Percentiles rank a stretch among this genome's conserved stretches.
Conservation (phyloP, 179 eudicot genomes). For the Silene noctiflora region DNA sequence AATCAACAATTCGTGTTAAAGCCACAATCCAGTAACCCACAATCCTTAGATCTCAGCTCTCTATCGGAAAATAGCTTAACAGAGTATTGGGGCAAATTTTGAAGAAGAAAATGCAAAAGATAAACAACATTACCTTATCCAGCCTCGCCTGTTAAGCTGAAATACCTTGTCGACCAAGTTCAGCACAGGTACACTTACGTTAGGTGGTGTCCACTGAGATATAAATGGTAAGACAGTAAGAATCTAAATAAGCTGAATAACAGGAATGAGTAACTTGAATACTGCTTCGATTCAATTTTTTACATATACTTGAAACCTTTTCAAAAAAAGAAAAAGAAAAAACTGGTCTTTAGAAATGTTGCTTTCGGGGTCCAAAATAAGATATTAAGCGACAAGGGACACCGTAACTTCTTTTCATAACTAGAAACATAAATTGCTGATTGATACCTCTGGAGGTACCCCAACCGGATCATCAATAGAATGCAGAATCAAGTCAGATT, state of each 20-base stretch:
- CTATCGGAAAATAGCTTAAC: neutral
- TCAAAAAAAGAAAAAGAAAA: too few relatives aligned
- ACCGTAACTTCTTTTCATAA: neutral
- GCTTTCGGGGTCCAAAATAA: neutral
- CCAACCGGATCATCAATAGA: conserved; percentile 54
- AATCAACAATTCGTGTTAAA: neutral
- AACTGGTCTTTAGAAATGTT: neutral
- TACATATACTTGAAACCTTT: neutral
- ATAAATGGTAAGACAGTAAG: conserved; percentile 18
- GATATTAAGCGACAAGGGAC: neutral
- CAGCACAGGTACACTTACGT: conserved; percentile 79
- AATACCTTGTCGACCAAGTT: conserved; percentile 89
- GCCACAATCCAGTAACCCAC: conserved; percentile 2
- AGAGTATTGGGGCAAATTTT: neutral
- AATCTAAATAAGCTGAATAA: neutral
- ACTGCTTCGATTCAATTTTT: neutral
- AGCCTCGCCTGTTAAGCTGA: conserved; percentile 94
- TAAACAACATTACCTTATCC: conserved; percentile 67
- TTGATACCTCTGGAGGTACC: conserved; percentile 87
- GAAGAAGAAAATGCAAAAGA: conserved; percentile 14
- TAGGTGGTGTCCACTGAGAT: conserved; percentile 98
- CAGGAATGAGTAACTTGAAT: neutral
- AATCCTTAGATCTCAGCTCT: neutral
- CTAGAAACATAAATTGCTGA: neutral
- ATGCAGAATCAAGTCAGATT: conserved; percentile 39